Conservation (phyloP, 139 green algal genomes). For the Spirogloea muscicola region DNA sequence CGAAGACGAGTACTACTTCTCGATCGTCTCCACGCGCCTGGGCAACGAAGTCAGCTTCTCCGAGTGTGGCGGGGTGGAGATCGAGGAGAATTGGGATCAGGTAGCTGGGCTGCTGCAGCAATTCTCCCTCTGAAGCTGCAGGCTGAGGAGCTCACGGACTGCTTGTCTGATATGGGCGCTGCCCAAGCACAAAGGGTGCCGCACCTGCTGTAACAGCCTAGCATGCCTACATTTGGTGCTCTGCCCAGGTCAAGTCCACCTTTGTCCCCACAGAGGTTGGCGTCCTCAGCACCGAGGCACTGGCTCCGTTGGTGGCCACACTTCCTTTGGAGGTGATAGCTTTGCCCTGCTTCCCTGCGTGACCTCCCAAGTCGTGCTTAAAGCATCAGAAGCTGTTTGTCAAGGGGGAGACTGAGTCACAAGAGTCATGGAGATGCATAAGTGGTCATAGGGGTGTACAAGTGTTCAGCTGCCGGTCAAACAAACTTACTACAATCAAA, state of each 20-base stretch:
- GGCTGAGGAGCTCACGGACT: not conserved
- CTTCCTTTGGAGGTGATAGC: conserved; percentile 70
- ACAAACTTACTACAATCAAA: no score
- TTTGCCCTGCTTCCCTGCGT: no score
- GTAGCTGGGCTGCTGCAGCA: no score
- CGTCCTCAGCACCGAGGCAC: conserved; percentile 31
- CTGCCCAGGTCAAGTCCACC: conserved; percentile 39
- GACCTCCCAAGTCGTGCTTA: no score
- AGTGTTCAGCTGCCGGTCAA: no score
- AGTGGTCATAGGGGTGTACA: no score
- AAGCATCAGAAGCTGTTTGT: no score
- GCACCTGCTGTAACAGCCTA: not conserved
- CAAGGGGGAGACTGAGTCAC: no score
- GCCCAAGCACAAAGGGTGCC: not conserved
- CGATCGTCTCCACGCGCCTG: conserved; percentile 62
- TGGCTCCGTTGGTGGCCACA: conserved; percentile 69
- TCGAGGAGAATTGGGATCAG: conserved; percentile 93
- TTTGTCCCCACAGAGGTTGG: conserved; percentile 34
- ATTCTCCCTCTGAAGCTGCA: no score
- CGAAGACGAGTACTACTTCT: conserved; percentile 75
- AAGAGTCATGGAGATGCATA: no score
- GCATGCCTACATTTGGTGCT: conserved; percentile 6
- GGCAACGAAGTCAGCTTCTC: conserved; percentile 62
- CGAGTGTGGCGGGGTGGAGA: conserved; percentile 76
- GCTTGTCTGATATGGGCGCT: not conserved